A percentile compares a stretch with the other conserved stretches of the same genome.
Evolutionary conservation across 805 yeast species (phyloP).

Genomic region (Naumovozyma baii): DNA sequence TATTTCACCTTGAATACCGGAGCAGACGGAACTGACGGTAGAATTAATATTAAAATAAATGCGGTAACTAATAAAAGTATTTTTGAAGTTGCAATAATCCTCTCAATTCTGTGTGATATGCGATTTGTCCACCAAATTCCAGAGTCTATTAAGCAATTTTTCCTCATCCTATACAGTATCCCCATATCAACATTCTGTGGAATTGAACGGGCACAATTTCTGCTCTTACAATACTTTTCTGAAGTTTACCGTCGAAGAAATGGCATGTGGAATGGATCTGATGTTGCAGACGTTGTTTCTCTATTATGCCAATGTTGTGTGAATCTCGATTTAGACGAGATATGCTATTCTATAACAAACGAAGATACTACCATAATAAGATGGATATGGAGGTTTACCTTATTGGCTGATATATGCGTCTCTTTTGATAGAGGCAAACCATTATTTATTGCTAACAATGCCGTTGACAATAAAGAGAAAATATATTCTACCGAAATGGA

Average conservation of each 20-base stretch:
- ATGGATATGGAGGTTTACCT: constrained; percentile 19
- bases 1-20: constrained; percentile 4
- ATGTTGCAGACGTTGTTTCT: constrained; percentile 13
- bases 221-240: constrained; percentile 16
- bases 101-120: constrained; percentile 13
- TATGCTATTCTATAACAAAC: constrained; percentile 2
- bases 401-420: constrained; percentile 19
- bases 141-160: constrained; percentile 9
- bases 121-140: constrained; percentile 14
- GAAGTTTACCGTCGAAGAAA: constrained; percentile 8
- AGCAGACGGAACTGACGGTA: neutral
- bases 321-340: constrained; percentile 19
- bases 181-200: constrained; percentile 17
- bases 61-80: constrained; percentile 12
- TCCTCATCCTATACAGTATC: constrained; percentile 14
- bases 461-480: constrained; percentile 4
- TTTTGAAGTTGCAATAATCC: constrained; percentile 19
- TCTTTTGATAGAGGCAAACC: constrained; percentile 27
- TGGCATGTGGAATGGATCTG: constrained; percentile 19
- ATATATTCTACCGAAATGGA: constrained; percentile 1
- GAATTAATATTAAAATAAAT: constrained; percentile 3
- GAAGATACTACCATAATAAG: constrained; percentile 11
- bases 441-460: constrained; percentile 12
- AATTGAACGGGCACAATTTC: constrained; percentile 25
- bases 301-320: constrained; percentile 15